A percentile compares a stretch with the other conserved stretches of the same genome.
Evolutionary conservation across 768 basidiomycete species (phyloP).

Genomic region (Calocybe indica): DNA sequence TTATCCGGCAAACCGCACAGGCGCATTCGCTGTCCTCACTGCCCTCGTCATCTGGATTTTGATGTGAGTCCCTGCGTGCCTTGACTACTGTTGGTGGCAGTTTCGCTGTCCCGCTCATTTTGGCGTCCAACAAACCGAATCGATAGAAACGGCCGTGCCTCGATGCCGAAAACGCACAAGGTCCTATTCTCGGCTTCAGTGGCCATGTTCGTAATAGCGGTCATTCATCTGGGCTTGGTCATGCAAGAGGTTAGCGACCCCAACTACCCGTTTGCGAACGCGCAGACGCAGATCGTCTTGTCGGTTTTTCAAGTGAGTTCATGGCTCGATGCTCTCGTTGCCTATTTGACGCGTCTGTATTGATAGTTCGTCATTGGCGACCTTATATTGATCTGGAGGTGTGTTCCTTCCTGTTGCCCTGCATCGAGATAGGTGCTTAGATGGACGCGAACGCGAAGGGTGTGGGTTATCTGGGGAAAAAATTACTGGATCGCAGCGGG

Average conservation of each 20-base stretch:
- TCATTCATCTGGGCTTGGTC: slow-evolving; percentile 3
- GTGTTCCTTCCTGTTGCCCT: not conserved
- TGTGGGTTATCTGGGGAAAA: slow-evolving; percentile 4
- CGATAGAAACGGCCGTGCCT: not conserved
- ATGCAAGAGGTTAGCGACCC: not conserved
- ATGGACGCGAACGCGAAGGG: not conserved
- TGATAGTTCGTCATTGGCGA: slow-evolving; percentile 2
- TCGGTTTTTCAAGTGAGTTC: not conserved
- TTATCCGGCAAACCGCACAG: not conserved
- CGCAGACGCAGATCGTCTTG: not conserved
- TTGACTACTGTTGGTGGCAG: too few species aligned
- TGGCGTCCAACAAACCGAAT: not conserved
- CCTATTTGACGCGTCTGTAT: not conserved
- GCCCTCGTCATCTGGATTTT: slow-evolving; percentile 1
- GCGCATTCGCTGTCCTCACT: slow-evolving; percentile 1
- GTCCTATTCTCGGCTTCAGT: slow-evolving; percentile 1
- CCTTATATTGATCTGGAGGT: slow-evolving; percentile 5
- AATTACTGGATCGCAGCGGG: slow-evolving; percentile 3
- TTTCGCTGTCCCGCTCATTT: not conserved
- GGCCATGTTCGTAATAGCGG: not conserved
- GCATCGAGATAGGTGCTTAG: not conserved
- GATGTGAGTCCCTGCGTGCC: not conserved
- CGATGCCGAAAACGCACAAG: not conserved
- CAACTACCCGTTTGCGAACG: not conserved
- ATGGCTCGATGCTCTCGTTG: not conserved